phyloP scores from a whole-genome alignment of 139 green algal species.

The Dunaliella primolecta region DNA sequence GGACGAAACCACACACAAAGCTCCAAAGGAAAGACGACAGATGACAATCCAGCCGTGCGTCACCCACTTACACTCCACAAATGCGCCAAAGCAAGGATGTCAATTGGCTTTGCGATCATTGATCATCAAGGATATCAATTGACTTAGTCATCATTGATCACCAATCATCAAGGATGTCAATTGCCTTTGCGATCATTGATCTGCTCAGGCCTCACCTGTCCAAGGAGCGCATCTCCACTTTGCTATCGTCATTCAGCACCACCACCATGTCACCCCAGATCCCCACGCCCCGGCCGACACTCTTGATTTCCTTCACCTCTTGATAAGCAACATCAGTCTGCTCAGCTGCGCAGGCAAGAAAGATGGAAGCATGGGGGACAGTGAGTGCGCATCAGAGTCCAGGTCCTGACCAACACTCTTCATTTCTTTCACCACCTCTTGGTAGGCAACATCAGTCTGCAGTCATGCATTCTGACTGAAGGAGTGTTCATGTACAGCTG shows the following conservation, averaged over 20 bases:
- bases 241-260: constrained; percentile 57
- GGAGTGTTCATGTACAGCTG: background rate
- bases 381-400: constrained; percentile 11
- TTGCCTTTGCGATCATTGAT: too few relatives aligned
- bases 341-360: constrained; percentile 47
- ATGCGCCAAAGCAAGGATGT: too few relatives aligned
- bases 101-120: too few relatives aligned
- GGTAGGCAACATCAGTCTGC: constrained; percentile 58
- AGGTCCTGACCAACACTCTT: constrained; percentile 66
- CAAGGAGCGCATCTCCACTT: constrained; percentile 72
- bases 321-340: constrained; percentile 61
- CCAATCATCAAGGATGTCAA: too few relatives aligned
- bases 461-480: background rate
- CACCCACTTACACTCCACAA: too few relatives aligned
- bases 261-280: constrained; percentile 91
- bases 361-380: background rate
- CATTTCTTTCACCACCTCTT: constrained; percentile 74
- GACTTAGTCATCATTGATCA: too few relatives aligned
- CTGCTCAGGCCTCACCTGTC: constrained; percentile 69
- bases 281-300: constrained; percentile 71
- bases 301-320: constrained; percentile 76
- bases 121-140: too few relatives aligned
- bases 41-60: too few relatives aligned
- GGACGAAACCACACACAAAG: too few relatives aligned
- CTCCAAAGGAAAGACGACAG: too few relatives aligned